Base-by-base conservation (phyloP, 495 filamentous ascomycete species). In the Xylaria flabelliformis region DNA sequence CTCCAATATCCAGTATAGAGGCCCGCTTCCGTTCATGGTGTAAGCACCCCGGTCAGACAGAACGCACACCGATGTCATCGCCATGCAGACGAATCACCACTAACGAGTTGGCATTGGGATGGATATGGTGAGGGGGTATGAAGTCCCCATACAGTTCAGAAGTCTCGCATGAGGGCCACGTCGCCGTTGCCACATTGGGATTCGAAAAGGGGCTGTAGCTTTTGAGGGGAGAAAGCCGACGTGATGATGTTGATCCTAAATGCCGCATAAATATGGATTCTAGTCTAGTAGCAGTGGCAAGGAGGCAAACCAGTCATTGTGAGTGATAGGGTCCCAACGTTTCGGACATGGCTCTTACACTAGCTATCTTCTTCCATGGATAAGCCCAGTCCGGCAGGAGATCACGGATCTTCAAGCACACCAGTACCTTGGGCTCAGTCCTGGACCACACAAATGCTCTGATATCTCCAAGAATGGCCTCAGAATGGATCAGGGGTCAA, bases 61-160 rank as follows among this genome's bases (percentile, higher is more conserved):
- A 61, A n/a, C 13, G 17, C 58, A 61, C 34, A 21, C 58, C 58
- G 19, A 39, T 39, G n/a, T 61, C 58, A 41, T 24, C 21, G 61
- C 26, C 61, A 64, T 64, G 21, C 61, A 64, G 34, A 29, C 12
- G 13, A 63, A 17, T 29, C 10, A 21, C 61, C 39, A 46, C 61
- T 26, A 44, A 42, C 2, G 39, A 46, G 2, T 15, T 29, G 39
- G 10, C 12, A 10, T 15, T 44, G 9, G n/a, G 7, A 9, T 34
- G 21, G 5, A n/a, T 21, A 42, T 21, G 9, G 34, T 21, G 2
- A 36, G 32, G 21, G 29, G 17, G 2, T 39, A 41, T 39, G 5
- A 7, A 61, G 8, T 21, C 34, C 19, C 34, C 17, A 1, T 61
- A 21, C 13, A 0, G 15, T 64, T 29, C 13, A 6, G 26, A 64